Percentiles rank a stretch among this genome's conserved stretches.
phyloP scores from a whole-genome alignment of 306 rosid species.

The Cicer arietinum region DNA sequence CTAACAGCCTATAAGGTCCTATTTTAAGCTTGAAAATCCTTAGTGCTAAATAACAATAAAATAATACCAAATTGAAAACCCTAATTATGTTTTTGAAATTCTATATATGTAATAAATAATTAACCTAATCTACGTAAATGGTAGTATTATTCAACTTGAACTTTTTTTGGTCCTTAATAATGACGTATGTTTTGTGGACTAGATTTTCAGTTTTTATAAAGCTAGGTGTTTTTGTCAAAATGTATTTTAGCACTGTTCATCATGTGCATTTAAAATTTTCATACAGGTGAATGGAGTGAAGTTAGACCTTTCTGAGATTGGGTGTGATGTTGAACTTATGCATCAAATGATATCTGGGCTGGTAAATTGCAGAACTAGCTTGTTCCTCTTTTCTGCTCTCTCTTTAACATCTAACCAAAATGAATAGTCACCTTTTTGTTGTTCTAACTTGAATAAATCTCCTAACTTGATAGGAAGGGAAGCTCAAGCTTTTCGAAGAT shows the following conservation, averaged over 20 bases:
- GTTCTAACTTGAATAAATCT: constrained; percentile 31
- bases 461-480: constrained; percentile 44
- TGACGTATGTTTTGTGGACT: constrained; percentile 27
- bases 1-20: constrained; percentile 1
- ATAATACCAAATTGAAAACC: background rate
- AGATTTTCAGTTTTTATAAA: constrained; percentile 12
- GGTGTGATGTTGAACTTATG: constrained; percentile 52
- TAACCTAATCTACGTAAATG: background rate
- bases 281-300: constrained; percentile 74
- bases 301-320: constrained; percentile 77
- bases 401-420: constrained; percentile 14
- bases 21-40: constrained; percentile 18
- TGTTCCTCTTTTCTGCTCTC: constrained; percentile 12
- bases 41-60: constrained; percentile 8
- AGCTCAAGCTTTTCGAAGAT: constrained; percentile 47
- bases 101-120: background rate
- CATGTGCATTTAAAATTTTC: constrained; percentile 3
- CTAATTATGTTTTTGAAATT: background rate
- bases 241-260: constrained; percentile 3
- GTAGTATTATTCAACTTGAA: constrained; percentile 21
- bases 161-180: constrained; percentile 26
- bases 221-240: constrained; percentile 7
- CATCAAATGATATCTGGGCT: constrained; percentile 43
- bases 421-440: constrained; percentile 9
- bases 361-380: constrained; percentile 40